Percentiles rank a stretch among this genome's conserved stretches.
These are phyloP conservation scores for Erodium texanum DNA, from an alignment of 441 rosid genomes.

Conservation along the genomic window DNA sequence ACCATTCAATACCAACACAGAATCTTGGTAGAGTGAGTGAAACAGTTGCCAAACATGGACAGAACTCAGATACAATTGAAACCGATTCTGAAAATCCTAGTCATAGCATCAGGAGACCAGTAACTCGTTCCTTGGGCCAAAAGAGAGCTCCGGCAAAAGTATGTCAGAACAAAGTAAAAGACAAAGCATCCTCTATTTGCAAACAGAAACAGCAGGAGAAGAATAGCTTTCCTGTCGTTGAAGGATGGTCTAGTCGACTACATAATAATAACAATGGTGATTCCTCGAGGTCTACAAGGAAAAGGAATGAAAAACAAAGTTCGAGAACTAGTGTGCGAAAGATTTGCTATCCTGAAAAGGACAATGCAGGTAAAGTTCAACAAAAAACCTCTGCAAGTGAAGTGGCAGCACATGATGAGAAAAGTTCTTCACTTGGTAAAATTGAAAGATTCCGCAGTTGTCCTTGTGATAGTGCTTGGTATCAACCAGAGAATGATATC, in stretches of 20 bases:
- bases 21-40: slow-evolving; percentile 23
- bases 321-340: slow-evolving; percentile 31
- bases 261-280: slow-evolving; percentile 26
- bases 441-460: slow-evolving; percentile 25
- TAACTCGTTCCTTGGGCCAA: slow-evolving; percentile 43
- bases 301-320: slow-evolving; percentile 30
- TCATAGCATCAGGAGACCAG: slow-evolving; percentile 41
- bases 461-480: slow-evolving; percentile 20
- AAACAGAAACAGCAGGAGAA: slow-evolving; percentile 29
- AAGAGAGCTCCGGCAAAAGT: slow-evolving; percentile 31
- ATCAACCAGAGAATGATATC: slow-evolving; percentile 24
- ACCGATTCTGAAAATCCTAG: slow-evolving; percentile 63
- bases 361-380: slow-evolving; percentile 30
- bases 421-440: slow-evolving; percentile 38
- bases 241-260: slow-evolving; percentile 31
- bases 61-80: slow-evolving; percentile 68
- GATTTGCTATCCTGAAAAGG: slow-evolving; percentile 29
- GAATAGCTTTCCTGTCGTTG: slow-evolving; percentile 44
- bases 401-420: slow-evolving; percentile 29
- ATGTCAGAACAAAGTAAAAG: slow-evolving; percentile 24
- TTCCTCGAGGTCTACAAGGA: slow-evolving; percentile 32
- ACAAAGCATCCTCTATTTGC: slow-evolving; percentile 29
- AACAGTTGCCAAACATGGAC: slow-evolving; percentile 31
- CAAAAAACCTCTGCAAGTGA: slow-evolving; percentile 30
- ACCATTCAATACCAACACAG: slow-evolving; percentile 28